Percentiles rank a stretch among this genome's conserved stretches.
Evolutionary conservation across 495 filamentous ascomycete genomes (phyloP).

Genomic region (Platismatia glauca): DNA sequence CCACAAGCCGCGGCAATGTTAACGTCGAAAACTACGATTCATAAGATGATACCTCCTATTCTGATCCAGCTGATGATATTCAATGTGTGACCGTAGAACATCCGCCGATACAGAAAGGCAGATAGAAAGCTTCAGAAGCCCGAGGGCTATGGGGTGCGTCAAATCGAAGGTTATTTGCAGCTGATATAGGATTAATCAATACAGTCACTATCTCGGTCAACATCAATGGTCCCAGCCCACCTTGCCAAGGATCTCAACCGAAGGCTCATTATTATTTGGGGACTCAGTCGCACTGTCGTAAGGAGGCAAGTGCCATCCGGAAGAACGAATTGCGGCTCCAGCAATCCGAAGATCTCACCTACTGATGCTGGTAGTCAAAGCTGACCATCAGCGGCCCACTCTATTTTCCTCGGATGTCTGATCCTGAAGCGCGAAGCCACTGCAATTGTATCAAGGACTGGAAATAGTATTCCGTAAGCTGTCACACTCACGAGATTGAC

Average conservation of each 20-base stretch:
- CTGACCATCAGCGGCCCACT: not conserved
- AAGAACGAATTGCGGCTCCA: not conserved
- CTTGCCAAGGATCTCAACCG: not conserved
- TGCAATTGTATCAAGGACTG: slow-evolving; percentile 5
- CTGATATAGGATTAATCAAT: not conserved
- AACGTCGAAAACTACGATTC: no score
- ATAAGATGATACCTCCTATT: no score
- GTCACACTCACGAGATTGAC: slow-evolving; percentile 6
- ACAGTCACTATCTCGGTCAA: not conserved
- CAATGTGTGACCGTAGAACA: no score
- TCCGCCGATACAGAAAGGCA: no score
- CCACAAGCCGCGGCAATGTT: no score
- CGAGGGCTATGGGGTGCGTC: slow-evolving; percentile 2
- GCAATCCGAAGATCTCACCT: not conserved
- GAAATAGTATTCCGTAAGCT: slow-evolving; percentile 2
- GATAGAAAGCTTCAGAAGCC: not conserved
- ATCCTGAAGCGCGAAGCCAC: slow-evolving; percentile 5
- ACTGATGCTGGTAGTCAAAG: slow-evolving; percentile 8
- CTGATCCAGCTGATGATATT: no score
- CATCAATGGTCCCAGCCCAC: not conserved
- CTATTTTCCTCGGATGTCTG: slow-evolving; percentile 6
- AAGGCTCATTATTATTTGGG: not conserved
- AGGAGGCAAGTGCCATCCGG: not conserved
- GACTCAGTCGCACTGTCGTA: not conserved
- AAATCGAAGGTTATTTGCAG: slow-evolving; percentile 4